These are phyloP conservation scores for Rhynchosporium agropyri DNA, from an alignment of 2,329 filamentous ascomycete genomes.

Conservation along the genomic window DNA sequence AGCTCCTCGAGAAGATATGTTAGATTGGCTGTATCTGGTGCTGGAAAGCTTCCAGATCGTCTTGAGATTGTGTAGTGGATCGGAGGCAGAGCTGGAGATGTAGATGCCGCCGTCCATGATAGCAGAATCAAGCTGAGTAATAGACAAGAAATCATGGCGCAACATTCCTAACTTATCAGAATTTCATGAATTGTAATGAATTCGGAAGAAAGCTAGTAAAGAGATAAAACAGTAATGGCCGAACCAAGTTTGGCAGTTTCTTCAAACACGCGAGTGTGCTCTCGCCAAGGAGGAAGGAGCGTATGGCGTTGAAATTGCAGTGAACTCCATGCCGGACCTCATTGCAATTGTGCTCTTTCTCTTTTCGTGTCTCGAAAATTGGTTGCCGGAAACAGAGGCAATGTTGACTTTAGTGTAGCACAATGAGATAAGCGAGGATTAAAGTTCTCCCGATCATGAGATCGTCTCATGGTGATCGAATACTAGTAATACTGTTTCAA, in stretches of 20 bases:
- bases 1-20: conserved; percentile 26
- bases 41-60: conserved; percentile 29
- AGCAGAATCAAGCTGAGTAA: background rate
- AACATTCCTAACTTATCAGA: background rate
- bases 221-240: background rate
- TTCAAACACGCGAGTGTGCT: background rate
- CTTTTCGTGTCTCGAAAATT: no score
- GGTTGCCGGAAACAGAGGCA: no score
- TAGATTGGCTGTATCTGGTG: conserved; percentile 26
- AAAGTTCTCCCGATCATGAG: no score
- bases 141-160: background rate
- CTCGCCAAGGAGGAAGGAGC: conserved; percentile 9
- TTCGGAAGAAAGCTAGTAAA: no score
- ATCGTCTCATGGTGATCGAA: no score
- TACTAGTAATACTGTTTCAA: no score
- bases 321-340: no score
- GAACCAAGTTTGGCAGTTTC: conserved; percentile 3
- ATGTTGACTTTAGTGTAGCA: no score
- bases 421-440: no score
- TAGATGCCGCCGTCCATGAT: background rate
- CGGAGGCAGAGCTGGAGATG: conserved; percentile 21
- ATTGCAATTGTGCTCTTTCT: no score
- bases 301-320: background rate
- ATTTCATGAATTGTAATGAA: background rate
- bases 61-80: conserved; percentile 30